Evolutionary conservation across 2,329 filamentous ascomycete species (phyloP).

Genomic region (Penicillium sp.): DNA sequence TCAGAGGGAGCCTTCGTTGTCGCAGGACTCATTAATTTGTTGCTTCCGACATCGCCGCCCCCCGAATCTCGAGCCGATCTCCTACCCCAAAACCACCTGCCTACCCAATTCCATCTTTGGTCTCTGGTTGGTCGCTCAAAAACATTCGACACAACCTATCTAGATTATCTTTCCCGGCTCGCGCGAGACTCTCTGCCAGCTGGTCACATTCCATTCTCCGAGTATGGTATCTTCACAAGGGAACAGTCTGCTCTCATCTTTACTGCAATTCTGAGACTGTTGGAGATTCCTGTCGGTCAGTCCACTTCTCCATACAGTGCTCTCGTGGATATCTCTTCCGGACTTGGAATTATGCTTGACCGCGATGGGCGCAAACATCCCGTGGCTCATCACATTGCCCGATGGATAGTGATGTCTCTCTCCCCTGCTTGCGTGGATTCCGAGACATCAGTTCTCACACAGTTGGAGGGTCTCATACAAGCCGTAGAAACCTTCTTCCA

Average conservation of each 20-base stretch:
- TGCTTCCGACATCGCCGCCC: slow-evolving; percentile 77
- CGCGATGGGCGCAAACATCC: slow-evolving; percentile 94
- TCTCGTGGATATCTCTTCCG: slow-evolving; percentile 77
- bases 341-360: slow-evolving; percentile 82
- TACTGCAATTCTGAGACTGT: slow-evolving; percentile 81
- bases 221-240: slow-evolving; percentile 87
- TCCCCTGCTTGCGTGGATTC: slow-evolving; percentile 78
- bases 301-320: slow-evolving; percentile 86
- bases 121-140: slow-evolving; percentile 88
- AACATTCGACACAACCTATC: slow-evolving; percentile 79
- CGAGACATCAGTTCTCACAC: slow-evolving; percentile 77
- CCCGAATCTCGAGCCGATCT: slow-evolving; percentile 71
- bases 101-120: slow-evolving; percentile 96
- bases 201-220: slow-evolving; percentile 73
- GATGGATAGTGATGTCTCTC: slow-evolving; percentile 90
- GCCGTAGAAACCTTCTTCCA: slow-evolving; percentile 99
- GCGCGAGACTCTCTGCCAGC: slow-evolving; percentile 80
- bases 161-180: slow-evolving; percentile 86
- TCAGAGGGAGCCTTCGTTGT: slow-evolving; percentile 91
- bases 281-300: slow-evolving; percentile 96
- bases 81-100: slow-evolving; percentile 85
- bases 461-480: slow-evolving; percentile 87
- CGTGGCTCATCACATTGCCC: slow-evolving; percentile 83
- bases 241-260: slow-evolving; percentile 93
- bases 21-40: slow-evolving; percentile 79